Base-by-base conservation (phyloP, 768 basidiomycete genomes). In the Suillus plorans region DNA sequence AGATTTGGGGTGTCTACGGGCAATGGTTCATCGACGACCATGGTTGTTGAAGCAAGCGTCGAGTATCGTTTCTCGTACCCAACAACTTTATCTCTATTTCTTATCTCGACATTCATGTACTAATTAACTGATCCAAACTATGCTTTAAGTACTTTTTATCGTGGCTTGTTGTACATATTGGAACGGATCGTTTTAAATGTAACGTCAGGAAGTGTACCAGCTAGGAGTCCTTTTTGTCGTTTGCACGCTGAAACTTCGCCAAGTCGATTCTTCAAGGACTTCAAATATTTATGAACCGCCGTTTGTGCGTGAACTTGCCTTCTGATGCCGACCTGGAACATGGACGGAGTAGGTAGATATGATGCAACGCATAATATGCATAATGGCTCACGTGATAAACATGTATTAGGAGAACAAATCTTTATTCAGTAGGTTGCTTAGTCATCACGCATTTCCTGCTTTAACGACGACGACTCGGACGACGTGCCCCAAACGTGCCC, bases 1-100 rank as follows among this genome's bases (percentile, higher is more conserved):
- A 61, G 60, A 59, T 52, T 20, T 57, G 45, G 60, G 62, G 70
- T 53, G 13, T 58, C 61, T 39, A 70, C 63, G 70, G 62, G 28
- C 13, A 64, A 66, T 58, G 69, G 69, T 42, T 67, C 62, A 50
- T 63, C 18, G 62, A 63, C 12, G 62, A 63, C 8, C 12, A 20
- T 18, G n/a, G 3, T 63, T 63, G 62, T 58, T 63, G 13, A 63
- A 39, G 55, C 31, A 36, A 36, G 12, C 14, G 31, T 58, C 8
- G 50, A 28, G 13, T 18, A 14, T 22, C 7, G 31, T 39, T 52
- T 36, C 36, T 57, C 5, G 12, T 59, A 58, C 12, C 5, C 18
- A 22, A 7, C 37, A 22, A 7, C 25, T 34, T 36, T n/a, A 36
- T 47, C 37, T 59, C 42, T 22, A n/a, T 14, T 37, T 22, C 50